phyloP scores from a whole-genome alignment of 345 rosid species.

The Iberis pinnata region DNA sequence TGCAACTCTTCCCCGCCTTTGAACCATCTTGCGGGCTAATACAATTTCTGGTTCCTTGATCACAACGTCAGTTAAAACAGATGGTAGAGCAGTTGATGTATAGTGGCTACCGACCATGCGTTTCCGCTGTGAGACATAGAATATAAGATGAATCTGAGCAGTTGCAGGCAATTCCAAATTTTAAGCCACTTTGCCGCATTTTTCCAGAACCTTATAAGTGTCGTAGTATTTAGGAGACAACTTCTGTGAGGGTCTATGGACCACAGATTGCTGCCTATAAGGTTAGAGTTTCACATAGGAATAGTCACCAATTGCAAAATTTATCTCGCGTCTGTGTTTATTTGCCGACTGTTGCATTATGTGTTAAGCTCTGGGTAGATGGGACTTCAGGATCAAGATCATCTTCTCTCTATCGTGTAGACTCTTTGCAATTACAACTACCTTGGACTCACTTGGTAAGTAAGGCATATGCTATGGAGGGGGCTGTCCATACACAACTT shows the following conservation, averaged over 20 bases:
- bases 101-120: neutral
- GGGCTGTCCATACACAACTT: too few species aligned
- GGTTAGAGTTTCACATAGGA: neutral
- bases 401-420: too few species aligned
- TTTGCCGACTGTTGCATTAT: neutral
- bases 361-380: neutral
- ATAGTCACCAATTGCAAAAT: neutral
- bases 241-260: neutral
- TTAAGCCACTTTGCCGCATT: neutral
- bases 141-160: neutral
- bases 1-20: too few species aligned
- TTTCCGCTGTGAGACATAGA: neutral
- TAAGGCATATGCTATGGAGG: too few species aligned
- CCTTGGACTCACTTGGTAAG: too few species aligned
- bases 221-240: neutral
- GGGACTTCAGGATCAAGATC: too few species aligned
- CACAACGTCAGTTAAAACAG: too few species aligned
- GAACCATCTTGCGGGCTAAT: too few species aligned
- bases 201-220: neutral
- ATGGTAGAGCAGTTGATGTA: too few species aligned
- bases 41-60: too few species aligned
- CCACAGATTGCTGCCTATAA: neutral
- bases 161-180: neutral
- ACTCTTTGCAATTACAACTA: too few species aligned
- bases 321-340: neutral